phyloP scores from a whole-genome alignment of 2,329 filamentous ascomycete species.

The Botryotinia convoluta region DNA sequence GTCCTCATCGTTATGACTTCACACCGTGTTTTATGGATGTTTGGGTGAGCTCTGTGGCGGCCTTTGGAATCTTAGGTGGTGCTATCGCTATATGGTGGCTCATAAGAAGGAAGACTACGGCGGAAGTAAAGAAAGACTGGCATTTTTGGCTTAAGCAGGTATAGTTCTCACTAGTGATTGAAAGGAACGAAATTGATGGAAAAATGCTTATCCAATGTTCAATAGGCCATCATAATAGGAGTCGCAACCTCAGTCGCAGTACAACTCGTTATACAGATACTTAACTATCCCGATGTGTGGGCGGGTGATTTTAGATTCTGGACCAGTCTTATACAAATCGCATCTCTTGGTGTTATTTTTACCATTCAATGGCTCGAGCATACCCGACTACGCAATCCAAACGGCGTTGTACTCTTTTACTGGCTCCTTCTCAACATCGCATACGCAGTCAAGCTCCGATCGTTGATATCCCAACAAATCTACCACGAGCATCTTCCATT shows the following conservation, averaged over 20 bases:
- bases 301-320: constrained; percentile 67
- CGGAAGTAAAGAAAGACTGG: constrained; percentile 75
- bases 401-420: constrained; percentile 70
- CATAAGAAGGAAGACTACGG: constrained; percentile 63
- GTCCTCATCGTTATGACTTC: constrained; percentile 83
- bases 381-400: constrained; percentile 64
- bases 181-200: constrained; percentile 15
- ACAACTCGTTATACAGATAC: constrained; percentile 62
- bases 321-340: constrained; percentile 60
- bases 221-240: constrained; percentile 54
- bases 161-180: constrained; percentile 38
- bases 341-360: constrained; percentile 62
- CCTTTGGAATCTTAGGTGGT: constrained; percentile 76
- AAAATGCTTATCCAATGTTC: constrained; percentile 18
- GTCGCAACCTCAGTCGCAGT: constrained; percentile 56
- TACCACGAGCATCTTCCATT: constrained; percentile 56
- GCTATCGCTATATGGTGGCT: constrained; percentile 78
- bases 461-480: constrained; percentile 60
- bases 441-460: constrained; percentile 65
- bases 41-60: constrained; percentile 75
- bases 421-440: constrained; percentile 68
- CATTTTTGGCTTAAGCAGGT: constrained; percentile 94
- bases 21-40: constrained; percentile 97
- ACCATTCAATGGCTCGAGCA: constrained; percentile 69
- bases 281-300: constrained; percentile 58